phyloP scores from a whole-genome alignment of 257 asterid species.

The Anisodus acutangulus region DNA sequence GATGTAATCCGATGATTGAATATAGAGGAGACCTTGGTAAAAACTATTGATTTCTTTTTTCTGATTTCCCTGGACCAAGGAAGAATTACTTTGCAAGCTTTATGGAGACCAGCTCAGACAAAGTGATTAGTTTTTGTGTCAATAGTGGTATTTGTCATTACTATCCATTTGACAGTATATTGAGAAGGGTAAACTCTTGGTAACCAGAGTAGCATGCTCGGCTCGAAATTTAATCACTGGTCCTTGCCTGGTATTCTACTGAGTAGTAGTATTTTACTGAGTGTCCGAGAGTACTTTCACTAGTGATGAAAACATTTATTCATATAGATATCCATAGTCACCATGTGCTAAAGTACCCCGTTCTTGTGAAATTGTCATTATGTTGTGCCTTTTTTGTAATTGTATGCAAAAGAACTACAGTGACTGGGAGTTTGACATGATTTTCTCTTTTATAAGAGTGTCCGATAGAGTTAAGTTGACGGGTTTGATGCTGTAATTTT shows the following conservation, averaged over 20 bases:
- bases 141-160: neutral
- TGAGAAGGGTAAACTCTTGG: neutral
- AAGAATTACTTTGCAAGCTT: neutral
- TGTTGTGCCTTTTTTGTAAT: neutral
- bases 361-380: neutral
- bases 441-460: neutral
- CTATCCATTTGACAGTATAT: neutral
- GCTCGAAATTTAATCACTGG: neutral
- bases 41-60: neutral
- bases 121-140: neutral
- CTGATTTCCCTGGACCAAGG: neutral
- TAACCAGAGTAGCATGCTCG: neutral
- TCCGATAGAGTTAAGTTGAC: neutral
- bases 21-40: neutral
- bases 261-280: neutral
- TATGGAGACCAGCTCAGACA: neutral
- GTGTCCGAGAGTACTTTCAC: neutral
- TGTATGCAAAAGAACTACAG: neutral
- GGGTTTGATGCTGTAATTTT: neutral
- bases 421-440: neutral
- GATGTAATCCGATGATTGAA: neutral
- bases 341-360: neutral
- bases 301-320: neutral
- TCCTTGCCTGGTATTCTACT: neutral
- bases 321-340: neutral